These are phyloP conservation scores for Pythium aquatile DNA, from an alignment of 352 stramenopile genomes.

Conservation along the genomic window DNA sequence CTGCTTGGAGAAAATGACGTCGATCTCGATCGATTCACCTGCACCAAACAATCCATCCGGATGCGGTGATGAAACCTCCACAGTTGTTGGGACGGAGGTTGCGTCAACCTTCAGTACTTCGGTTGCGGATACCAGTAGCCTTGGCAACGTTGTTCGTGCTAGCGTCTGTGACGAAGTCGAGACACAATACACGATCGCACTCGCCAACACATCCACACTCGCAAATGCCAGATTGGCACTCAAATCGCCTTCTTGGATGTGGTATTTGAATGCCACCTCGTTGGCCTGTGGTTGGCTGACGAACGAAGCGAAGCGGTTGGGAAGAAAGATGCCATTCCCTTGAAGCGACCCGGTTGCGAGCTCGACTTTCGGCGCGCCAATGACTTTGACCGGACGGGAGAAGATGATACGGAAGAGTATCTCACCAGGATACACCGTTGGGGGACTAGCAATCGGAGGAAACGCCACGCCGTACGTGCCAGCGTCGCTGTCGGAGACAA, in stretches of 20 bases:
- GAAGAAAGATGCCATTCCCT: constrained; percentile 38
- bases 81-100: constrained; percentile 51
- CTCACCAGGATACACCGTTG: constrained; percentile 50
- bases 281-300: constrained; percentile 41
- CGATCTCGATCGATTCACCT: constrained; percentile 66
- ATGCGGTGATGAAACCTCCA: constrained; percentile 56
- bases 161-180: constrained; percentile 43
- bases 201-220: constrained; percentile 36
- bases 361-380: constrained; percentile 45
- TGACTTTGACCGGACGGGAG: constrained; percentile 48
- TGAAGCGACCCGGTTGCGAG: constrained; percentile 58
- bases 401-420: constrained; percentile 72
- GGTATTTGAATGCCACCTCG: constrained; percentile 65
- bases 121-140: constrained; percentile 32
- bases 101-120: constrained; percentile 47
- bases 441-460: constrained; percentile 47
- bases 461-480: constrained; percentile 67
- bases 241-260: constrained; percentile 48
- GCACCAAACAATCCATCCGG: constrained; percentile 47
- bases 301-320: constrained; percentile 49
- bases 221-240: constrained; percentile 59
- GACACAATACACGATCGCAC: constrained; percentile 41
- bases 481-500: constrained; percentile 40
- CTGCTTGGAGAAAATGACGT: constrained; percentile 64
- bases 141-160: constrained; percentile 35